Evolutionary conservation across 1,284 basidiomycete species (phyloP).

Genomic region (Ustilago trichophora): DNA sequence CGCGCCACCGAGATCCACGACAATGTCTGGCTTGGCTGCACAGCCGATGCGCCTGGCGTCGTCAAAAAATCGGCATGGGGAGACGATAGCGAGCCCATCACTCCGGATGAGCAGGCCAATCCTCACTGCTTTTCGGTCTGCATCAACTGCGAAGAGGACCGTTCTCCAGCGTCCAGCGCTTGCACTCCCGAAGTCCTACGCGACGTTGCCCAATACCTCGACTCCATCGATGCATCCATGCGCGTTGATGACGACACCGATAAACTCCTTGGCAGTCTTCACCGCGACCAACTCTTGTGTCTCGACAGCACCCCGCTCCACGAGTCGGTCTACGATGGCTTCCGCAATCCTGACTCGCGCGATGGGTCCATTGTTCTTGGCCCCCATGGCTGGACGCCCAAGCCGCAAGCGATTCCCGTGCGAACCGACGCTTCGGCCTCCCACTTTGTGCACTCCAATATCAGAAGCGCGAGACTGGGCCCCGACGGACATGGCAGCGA

Average conservation of each 20-base stretch:
- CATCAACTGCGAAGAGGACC: constrained; percentile 80
- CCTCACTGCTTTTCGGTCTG: constrained; percentile 81
- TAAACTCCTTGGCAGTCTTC: constrained; percentile 73
- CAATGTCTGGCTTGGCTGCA: constrained; percentile 69
- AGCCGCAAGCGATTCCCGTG: constrained; percentile 24
- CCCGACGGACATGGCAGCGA: not conserved
- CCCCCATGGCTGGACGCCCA: constrained; percentile 58
- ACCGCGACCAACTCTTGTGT: constrained; percentile 71
- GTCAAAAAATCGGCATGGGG: constrained; percentile 6
- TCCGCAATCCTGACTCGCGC: constrained; percentile 19
- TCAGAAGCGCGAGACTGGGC: constrained; percentile 14
- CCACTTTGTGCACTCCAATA: constrained; percentile 17
- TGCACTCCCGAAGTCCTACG: constrained; percentile 68
- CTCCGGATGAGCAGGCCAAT: constrained; percentile 69
- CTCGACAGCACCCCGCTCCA: constrained; percentile 7
- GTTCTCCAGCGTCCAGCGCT: constrained; percentile 67
- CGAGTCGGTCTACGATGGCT: constrained; percentile 7
- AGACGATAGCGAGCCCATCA: constrained; percentile 32
- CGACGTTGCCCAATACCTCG: constrained; percentile 70
- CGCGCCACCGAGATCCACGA: constrained; percentile 80
- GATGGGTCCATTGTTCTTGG: constrained; percentile 55
- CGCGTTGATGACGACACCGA: constrained; percentile 70
- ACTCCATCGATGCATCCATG: constrained; percentile 73
- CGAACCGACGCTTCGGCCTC: constrained; percentile 29
- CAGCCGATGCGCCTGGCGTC: constrained; percentile 46